phyloP scores from a whole-genome alignment of 495 filamentous ascomycete genomes.

The Neurospora sp. region DNA sequence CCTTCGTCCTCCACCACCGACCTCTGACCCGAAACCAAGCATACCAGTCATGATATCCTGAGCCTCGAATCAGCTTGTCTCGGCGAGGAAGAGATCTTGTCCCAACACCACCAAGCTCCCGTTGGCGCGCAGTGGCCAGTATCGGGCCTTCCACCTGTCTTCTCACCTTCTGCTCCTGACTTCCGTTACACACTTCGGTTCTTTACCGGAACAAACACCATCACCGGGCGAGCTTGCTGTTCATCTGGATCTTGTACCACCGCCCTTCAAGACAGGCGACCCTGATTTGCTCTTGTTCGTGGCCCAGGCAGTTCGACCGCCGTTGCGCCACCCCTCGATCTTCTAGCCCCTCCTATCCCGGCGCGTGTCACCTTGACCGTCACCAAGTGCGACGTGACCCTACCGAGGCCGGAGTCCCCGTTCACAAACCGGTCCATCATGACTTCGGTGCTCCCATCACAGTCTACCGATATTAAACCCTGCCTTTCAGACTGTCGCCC shows the following conservation, averaged over 20 bases:
- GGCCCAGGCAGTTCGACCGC: slow-evolving; percentile 7
- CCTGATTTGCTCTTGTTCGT: slow-evolving; percentile 14
- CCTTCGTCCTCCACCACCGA: slow-evolving; percentile 2
- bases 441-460: slow-evolving; percentile 37
- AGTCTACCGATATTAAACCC: slow-evolving; percentile 29
- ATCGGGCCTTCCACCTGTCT: background rate
- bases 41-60: slow-evolving; percentile 26
- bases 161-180: background rate
- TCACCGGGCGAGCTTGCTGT: background rate
- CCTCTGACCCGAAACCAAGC: slow-evolving; percentile 1
- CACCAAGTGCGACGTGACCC: slow-evolving; percentile 6
- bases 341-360: slow-evolving; percentile 3
- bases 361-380: slow-evolving; percentile 14
- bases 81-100: slow-evolving; percentile 17
- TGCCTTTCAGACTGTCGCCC: slow-evolving; percentile 23
- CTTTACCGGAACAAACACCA: background rate
- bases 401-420: slow-evolving; percentile 7
- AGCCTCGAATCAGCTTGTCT: slow-evolving; percentile 17
- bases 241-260: background rate
- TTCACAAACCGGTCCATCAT: slow-evolving; percentile 27
- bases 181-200: background rate
- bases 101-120: slow-evolving; percentile 3
- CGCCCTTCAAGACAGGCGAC: slow-evolving; percentile 1
- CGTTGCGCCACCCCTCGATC: slow-evolving; percentile 7
- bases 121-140: slow-evolving; percentile 2